Conservation (phyloP, 2,329 filamentous ascomycete genomes). For the Madurella fahalii region DNA sequence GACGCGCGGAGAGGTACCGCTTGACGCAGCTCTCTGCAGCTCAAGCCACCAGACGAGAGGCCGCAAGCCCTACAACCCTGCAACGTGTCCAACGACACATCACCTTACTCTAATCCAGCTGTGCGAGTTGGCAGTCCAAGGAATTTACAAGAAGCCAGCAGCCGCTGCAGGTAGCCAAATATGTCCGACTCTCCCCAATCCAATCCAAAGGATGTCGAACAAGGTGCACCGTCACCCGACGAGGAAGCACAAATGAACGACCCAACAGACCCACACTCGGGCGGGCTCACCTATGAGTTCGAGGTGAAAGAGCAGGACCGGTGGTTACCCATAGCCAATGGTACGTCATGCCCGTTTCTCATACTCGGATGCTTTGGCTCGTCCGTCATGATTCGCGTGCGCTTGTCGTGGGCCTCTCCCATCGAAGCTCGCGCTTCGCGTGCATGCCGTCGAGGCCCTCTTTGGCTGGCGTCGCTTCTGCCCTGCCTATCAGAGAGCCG, state of each 20-base stretch:
- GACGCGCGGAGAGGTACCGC: constrained; percentile 34
- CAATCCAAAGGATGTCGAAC: constrained; percentile 93
- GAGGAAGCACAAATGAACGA: constrained; percentile 95
- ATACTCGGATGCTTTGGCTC: constrained; percentile 48
- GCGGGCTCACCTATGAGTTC: constrained; percentile 80
- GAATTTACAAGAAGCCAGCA: constrained; percentile 59
- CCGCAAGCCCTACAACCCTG: constrained; percentile 52
- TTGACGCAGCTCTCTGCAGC: constrained; percentile 54
- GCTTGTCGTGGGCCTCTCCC: constrained; percentile 27
- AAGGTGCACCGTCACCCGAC: constrained; percentile 86
- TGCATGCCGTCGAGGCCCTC: constrained; percentile 30
- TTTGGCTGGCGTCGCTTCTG: constrained; percentile 47
- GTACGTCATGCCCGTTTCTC: constrained; percentile 61
- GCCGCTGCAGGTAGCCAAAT: constrained; percentile 71
- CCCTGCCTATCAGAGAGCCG: constrained; percentile 39
- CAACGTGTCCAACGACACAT: constrained; percentile 62
- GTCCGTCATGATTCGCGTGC: constrained; percentile 33
- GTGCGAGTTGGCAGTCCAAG: constrained; percentile 54
- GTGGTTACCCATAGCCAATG: constrained; percentile 99
- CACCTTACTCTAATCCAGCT: constrained; percentile 50
- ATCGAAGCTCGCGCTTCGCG: constrained; percentile 26
- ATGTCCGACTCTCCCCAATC: constrained; percentile 86
- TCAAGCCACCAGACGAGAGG: constrained; percentile 42
- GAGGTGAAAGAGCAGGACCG: constrained; percentile 99
- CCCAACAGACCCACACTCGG: constrained; percentile 70